Percentiles rank a stretch among this genome's conserved stretches.
Conservation (phyloP, 2,329 filamentous ascomycete species). For the Xylaria sp. region DNA sequence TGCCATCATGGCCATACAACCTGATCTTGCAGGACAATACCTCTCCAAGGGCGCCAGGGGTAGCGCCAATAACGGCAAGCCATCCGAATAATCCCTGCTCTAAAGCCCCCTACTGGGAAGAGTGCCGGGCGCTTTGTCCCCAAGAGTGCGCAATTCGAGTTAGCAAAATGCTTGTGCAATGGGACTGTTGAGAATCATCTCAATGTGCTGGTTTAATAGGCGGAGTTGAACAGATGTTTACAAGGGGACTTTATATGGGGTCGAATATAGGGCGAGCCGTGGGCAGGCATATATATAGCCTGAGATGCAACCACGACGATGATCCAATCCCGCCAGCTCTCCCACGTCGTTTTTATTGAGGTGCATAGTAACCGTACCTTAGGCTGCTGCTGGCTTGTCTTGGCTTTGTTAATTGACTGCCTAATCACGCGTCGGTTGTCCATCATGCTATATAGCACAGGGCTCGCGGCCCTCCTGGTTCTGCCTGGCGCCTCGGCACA, state of each 20-base stretch:
- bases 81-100: slow-evolving; percentile 12
- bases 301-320: slow-evolving; percentile 14
- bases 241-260: background rate
- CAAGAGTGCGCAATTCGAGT: slow-evolving; percentile 8
- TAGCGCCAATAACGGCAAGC: slow-evolving; percentile 21
- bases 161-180: slow-evolving; percentile 3
- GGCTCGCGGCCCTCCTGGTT: slow-evolving; percentile 32
- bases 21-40: slow-evolving; percentile 3
- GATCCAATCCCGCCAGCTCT: slow-evolving; percentile 17
- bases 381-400: slow-evolving; percentile 1
- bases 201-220: background rate
- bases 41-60: slow-evolving; percentile 9
- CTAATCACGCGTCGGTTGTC: background rate
- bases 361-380: slow-evolving; percentile 1
- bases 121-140: background rate
- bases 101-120: background rate
- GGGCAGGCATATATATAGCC: slow-evolving; percentile 25
- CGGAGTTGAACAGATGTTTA: background rate
- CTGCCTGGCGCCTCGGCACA: slow-evolving; percentile 43
- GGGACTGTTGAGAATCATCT: background rate
- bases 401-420: background rate
- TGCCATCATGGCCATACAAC: background rate
- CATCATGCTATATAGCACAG: slow-evolving; percentile 27
- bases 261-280: background rate
- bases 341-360: slow-evolving; percentile 4